These are phyloP conservation scores for Penicillium arizonense DNA, from an alignment of 495 filamentous ascomycete species.

Conservation along the genomic window DNA sequence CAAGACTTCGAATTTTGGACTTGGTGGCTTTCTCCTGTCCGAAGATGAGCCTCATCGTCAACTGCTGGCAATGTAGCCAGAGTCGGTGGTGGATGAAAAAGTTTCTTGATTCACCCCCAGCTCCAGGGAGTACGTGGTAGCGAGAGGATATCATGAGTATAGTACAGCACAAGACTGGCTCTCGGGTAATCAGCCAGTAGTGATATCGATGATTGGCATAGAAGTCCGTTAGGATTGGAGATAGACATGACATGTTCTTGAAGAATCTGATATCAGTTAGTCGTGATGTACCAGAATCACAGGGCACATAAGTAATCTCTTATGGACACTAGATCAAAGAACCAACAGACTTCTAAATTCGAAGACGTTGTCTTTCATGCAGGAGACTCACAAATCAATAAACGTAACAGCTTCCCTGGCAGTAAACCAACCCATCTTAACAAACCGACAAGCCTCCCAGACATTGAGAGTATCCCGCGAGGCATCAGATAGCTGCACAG, in stretches of 20 bases:
- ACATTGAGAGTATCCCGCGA: slow-evolving; percentile 36
- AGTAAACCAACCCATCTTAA: slow-evolving; percentile 54
- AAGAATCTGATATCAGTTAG: slow-evolving; percentile 50
- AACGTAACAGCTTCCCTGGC: slow-evolving; percentile 50
- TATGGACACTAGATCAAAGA: too few species aligned
- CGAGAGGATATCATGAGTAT: slow-evolving; percentile 56
- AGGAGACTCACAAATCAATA: slow-evolving; percentile 49
- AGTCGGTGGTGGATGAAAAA: slow-evolving; percentile 56
- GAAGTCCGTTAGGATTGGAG: slow-evolving; percentile 52
- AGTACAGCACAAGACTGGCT: slow-evolving; percentile 49
- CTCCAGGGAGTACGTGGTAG: slow-evolving; percentile 51
- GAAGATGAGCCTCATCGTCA: slow-evolving; percentile 50
- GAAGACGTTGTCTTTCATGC: too few species aligned
- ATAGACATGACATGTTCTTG: slow-evolving; percentile 50
- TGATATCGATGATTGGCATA: slow-evolving; percentile 49
- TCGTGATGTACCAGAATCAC: neutral
- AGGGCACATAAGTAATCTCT: neutral
- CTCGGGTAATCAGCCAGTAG: slow-evolving; percentile 41
- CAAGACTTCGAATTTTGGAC: slow-evolving; percentile 45
- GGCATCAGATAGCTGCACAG: slow-evolving; percentile 31
- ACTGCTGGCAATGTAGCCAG: slow-evolving; percentile 53
- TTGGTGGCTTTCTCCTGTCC: slow-evolving; percentile 50
- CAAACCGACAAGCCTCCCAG: slow-evolving; percentile 51
- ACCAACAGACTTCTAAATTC: too few species aligned
- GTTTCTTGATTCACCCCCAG: slow-evolving; percentile 49